Evolutionary conservation across 2,329 filamentous ascomycete species (phyloP).

Genomic region (Ophiocordyceps camponoti-floridani): DNA sequence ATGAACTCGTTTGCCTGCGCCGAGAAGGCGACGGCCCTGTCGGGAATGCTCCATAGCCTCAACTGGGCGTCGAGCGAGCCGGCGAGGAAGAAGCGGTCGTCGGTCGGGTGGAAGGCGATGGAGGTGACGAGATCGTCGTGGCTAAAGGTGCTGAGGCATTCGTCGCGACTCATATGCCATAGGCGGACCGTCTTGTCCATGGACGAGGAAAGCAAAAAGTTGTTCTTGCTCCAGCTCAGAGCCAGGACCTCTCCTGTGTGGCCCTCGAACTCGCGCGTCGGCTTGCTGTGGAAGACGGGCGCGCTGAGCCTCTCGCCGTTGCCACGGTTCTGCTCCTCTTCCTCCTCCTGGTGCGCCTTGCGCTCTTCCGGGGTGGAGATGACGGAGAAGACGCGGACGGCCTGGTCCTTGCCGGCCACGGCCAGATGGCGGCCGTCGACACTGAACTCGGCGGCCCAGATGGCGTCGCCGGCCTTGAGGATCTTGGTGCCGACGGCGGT

Average conservation of each 20-base stretch:
- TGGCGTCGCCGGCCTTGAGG: constrained; percentile 40
- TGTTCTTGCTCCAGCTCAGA: constrained; percentile 97
- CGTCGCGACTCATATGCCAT: constrained; percentile 74
- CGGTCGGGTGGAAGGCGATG: constrained; percentile 82
- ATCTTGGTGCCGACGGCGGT: constrained; percentile 22
- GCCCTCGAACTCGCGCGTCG: constrained; percentile 61
- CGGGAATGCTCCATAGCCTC: constrained; percentile 89
- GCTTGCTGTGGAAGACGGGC: constrained; percentile 71
- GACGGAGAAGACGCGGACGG: constrained; percentile 78
- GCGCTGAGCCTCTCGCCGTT: constrained; percentile 54
- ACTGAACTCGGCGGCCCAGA: constrained; percentile 90
- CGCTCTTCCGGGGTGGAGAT: constrained; percentile 70
- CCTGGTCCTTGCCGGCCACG: constrained; percentile 74
- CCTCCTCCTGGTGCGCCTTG: constrained; percentile 49
- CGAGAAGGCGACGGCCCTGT: constrained; percentile 79
- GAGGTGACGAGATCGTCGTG: constrained; percentile 92
- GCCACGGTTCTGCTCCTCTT: constrained; percentile 11
- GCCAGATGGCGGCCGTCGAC: constrained; percentile 81
- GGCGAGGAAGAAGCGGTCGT: constrained; percentile 92
- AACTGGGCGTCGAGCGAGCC: constrained; percentile 81
- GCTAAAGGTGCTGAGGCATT: constrained; percentile 86
- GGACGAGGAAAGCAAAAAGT: constrained; percentile 84
- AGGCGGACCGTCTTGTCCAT: constrained; percentile 96
- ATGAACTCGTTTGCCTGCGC: constrained; percentile 69
- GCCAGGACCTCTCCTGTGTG: constrained; percentile 79